Evolutionary conservation across 2,329 filamentous ascomycete species (phyloP), one percentile per base, ranked within the genome.

Genomic region (Gnomoniopsis sp.): DNA sequence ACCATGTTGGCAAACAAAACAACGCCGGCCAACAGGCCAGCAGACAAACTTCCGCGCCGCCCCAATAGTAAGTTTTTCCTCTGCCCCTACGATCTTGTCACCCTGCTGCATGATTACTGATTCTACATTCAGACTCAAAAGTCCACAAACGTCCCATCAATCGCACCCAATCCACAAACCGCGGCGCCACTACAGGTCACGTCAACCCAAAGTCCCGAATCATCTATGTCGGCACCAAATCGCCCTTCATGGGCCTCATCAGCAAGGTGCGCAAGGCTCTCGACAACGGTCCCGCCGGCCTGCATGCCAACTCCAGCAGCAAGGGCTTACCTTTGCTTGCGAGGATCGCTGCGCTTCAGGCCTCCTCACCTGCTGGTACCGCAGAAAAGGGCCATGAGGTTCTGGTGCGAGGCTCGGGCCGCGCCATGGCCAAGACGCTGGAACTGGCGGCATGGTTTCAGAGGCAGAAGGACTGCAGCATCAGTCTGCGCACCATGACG

Each of bases 171-270:
- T 15, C 76, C 36, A 12, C 53, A 17, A 52, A 57, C 22, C 49
- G 50, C 3, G 56, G 51, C n/a, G 21, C 10, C 44, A 47, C 3
- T 19, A 47, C 12, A 11, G 19, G 38, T 7, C 49, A 36, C 53
- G 55, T 53, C 51, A 53, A 49, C 49, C 44, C 53, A 34, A 56
- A 67, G 65, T 38, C 66, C 47, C 65, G 65, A 55, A 69, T 82
- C 61, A 77, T 92, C 70, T 90, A 91, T 74, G 77, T 92, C 58
- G 85, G 84, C 41, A 73, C 82, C 44, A 77, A 77, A 41, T 86
- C 88, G 0, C 85, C 87, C 7, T 89, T 90, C 75, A 83, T 90
- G 72, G 83, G 87, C 12, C 78, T 84, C 4, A 79, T 90, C 14
- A 85, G 85, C 66, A 86, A 88, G 53, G 81, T 87, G 15, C 82